Evolutionary conservation across 306 rosid genomes (phyloP).

Genomic region (Boehmeria nivea): DNA sequence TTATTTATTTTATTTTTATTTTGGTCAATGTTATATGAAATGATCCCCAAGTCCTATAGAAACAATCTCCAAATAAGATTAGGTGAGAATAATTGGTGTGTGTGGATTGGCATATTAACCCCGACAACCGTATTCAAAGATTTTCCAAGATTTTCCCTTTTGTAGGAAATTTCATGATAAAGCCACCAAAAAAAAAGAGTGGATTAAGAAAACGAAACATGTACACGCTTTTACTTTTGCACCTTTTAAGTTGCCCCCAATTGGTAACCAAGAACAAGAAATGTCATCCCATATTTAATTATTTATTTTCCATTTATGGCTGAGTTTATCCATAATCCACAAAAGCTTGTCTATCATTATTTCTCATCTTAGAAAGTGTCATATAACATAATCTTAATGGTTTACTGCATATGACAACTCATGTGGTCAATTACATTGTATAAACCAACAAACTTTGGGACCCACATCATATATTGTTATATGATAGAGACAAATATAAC

Average conservation of each 20-base stretch:
- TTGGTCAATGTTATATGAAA: too few species aligned
- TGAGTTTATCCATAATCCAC: conserved; percentile 26
- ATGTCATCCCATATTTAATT: background rate
- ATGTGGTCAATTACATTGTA: background rate
- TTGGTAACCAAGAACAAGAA: conserved; percentile 3
- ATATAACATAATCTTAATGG: background rate
- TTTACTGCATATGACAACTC: background rate
- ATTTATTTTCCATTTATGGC: background rate
- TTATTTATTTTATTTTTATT: too few species aligned
- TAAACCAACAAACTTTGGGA: conserved; percentile 6
- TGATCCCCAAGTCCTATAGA: too few species aligned
- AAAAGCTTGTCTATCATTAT: conserved; percentile 2
- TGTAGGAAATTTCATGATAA: background rate
- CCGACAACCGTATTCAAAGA: background rate
- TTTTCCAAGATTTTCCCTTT: background rate
- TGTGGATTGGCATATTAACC: background rate
- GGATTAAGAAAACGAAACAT: conserved; percentile 7
- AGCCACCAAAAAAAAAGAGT: background rate
- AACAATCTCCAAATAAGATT: too few species aligned
- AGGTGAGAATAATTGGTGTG: too few species aligned
- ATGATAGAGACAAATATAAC: conserved; percentile 16
- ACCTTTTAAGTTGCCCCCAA: background rate
- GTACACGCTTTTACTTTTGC: background rate
- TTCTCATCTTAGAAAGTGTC: background rate
- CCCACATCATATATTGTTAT: conserved; percentile 9